Evolutionary conservation across 2,329 filamentous ascomycete genomes (phyloP).

Genomic region (Cryphonectria parasitica): DNA sequence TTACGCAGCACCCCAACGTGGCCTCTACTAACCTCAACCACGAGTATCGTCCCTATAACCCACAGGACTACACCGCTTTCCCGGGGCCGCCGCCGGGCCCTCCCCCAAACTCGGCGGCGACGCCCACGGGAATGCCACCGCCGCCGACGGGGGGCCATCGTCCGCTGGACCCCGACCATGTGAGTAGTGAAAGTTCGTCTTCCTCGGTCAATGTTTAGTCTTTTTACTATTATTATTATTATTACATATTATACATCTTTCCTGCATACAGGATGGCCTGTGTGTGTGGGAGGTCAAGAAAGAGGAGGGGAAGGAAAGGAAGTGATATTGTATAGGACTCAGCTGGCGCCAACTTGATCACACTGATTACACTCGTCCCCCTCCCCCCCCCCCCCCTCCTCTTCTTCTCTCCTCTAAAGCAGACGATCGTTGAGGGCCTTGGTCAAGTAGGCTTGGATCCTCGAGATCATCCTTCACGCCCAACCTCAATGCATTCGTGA

Average conservation of each 20-base stretch:
- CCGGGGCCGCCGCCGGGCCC: slow-evolving; percentile 44
- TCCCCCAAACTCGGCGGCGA: slow-evolving; percentile 35
- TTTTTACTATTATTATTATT: slow-evolving; percentile 12
- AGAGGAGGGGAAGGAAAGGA: background rate
- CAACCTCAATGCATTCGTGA: background rate
- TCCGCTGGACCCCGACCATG: slow-evolving; percentile 28
- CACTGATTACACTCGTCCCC: too few species aligned
- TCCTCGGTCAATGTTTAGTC: slow-evolving; percentile 20
- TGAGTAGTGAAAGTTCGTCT: slow-evolving; percentile 28
- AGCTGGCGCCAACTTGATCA: background rate
- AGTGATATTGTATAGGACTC: background rate
- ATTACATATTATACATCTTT: background rate
- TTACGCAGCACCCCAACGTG: slow-evolving; percentile 45
- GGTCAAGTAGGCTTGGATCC: slow-evolving; percentile 8
- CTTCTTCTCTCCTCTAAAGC: too few species aligned
- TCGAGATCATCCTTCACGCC: background rate
- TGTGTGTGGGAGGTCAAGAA: background rate
- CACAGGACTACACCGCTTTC: slow-evolving; percentile 46
- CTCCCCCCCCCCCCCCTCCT: too few species aligned
- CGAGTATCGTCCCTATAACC: slow-evolving; percentile 45
- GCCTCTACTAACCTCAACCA: slow-evolving; percentile 41
- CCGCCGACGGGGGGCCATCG: slow-evolving; percentile 32
- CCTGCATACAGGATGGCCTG: background rate
- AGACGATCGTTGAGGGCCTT: background rate
- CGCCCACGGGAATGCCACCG: slow-evolving; percentile 30